Evolutionary conservation across 768 basidiomycete species (phyloP), one percentile per base, ranked within the genome.

Genomic region (Filobasidium wieringae): DNA sequence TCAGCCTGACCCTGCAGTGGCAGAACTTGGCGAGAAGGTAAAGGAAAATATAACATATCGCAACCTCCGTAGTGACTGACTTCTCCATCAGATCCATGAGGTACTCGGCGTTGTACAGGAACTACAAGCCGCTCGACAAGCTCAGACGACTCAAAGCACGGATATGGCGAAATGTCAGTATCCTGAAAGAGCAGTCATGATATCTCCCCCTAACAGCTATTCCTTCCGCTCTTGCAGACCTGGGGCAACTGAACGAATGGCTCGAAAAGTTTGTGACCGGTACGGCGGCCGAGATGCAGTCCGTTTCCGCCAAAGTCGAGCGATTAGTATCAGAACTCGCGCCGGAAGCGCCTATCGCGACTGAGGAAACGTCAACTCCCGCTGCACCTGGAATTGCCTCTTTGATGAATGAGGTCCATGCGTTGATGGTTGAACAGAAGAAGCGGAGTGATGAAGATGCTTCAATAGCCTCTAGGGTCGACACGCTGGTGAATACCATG

Each of bases 231-330:
- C 53, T 39, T 19, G 22, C 39, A 71, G 70, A 71, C 57, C 59
- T 71, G 12, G 64, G 64, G 41, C 59, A 57, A 31, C 65, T 65
- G 40, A 64, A 65, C 49, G 32, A 86, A 82, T 91, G 88, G 88
- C 79, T 91, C 39, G 88, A 90, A 64, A 76, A 81, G 2, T 88
- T 89, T 69, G 86, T 88, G 36, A 82, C 81, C 37, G 82, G 83
- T 41, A 83, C 84, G n/a, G 83, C 82, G 0, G 79, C 80, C 14
- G 85, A 88, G 62, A 83, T 87, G 24, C 80, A 84, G 64, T 74
- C 76, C 33, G 76, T 88, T 14, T 79, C 82, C 9, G 75, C 76
- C 17, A 80, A 80, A 51, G 75, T 88, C 1, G 80, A 85, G 33
- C 78, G 79, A 26, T 74, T 90, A 24, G 82, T 80, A 64, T 68